These are phyloP conservation scores for Paracoccidioides brasiliensis DNA, from an alignment of 2,329 filamentous ascomycete genomes.

Conservation along the genomic window DNA sequence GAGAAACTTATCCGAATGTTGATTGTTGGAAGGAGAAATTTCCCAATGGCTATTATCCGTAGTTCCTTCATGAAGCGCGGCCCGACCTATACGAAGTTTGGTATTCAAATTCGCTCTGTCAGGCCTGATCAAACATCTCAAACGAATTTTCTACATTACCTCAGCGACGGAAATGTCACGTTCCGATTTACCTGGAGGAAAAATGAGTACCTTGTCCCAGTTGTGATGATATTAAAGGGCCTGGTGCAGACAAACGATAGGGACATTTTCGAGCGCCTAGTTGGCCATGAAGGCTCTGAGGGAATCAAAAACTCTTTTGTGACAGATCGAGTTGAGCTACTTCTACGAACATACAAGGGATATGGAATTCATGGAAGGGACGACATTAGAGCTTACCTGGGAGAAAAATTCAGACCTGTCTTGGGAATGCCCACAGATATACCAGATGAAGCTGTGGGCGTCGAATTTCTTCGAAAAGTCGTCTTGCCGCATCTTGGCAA, in stretches of 20 bases:
- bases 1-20: slow-evolving; percentile 93
- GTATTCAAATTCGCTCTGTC: slow-evolving; percentile 82
- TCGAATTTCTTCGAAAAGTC: slow-evolving; percentile 79
- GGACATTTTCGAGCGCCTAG: slow-evolving; percentile 88
- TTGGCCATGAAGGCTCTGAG: slow-evolving; percentile 63
- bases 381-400: slow-evolving; percentile 74
- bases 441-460: slow-evolving; percentile 77
- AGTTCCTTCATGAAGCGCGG: slow-evolving; percentile 83
- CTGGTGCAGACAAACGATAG: slow-evolving; percentile 91
- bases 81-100: slow-evolving; percentile 72
- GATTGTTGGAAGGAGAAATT: slow-evolving; percentile 81
- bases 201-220: slow-evolving; percentile 88
- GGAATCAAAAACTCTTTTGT: slow-evolving; percentile 81
- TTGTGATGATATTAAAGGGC: slow-evolving; percentile 94
- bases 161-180: slow-evolving; percentile 89
- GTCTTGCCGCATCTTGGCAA: slow-evolving; percentile 87
- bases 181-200: slow-evolving; percentile 98
- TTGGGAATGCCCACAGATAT: slow-evolving; percentile 72
- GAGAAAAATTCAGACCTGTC: slow-evolving; percentile 80
- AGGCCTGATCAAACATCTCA: slow-evolving; percentile 96
- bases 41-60: slow-evolving; percentile 85
- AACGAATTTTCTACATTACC: slow-evolving; percentile 92
- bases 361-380: slow-evolving; percentile 72
- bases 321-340: slow-evolving; percentile 82
- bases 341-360: slow-evolving; percentile 84